A percentile compares a stretch with the other conserved stretches of the same genome.
Evolutionary conservation across 1,139 yeast genomes (phyloP).

Genomic region (Kodamaea suecica): DNA sequence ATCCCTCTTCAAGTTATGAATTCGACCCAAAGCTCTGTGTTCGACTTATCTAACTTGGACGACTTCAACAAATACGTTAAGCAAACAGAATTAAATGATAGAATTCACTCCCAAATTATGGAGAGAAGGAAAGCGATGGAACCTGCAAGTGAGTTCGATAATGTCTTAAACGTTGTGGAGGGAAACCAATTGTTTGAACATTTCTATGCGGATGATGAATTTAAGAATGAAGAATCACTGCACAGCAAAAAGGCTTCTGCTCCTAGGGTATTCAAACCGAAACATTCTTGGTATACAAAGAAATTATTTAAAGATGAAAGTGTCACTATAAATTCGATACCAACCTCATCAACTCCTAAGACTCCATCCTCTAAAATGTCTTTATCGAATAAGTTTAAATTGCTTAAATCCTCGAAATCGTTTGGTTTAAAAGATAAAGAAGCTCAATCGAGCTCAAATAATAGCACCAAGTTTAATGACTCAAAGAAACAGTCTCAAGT

Average conservation of each 20-base stretch:
- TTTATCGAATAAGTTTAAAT: slow-evolving; percentile 3
- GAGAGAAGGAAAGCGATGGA: slow-evolving; percentile 8
- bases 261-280: slow-evolving; percentile 13
- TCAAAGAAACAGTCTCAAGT: neutral
- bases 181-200: slow-evolving; percentile 29
- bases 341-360: neutral
- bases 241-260: slow-evolving; percentile 2
- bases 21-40: slow-evolving; percentile 25
- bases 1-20: slow-evolving; percentile 27
- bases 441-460: no score
- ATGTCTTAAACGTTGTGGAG: slow-evolving; percentile 29
- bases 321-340: slow-evolving; percentile 4
- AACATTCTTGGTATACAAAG: slow-evolving; percentile 13
- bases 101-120: slow-evolving; percentile 22
- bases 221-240: slow-evolving; percentile 11
- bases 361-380: slow-evolving; percentile 4
- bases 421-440: no score
- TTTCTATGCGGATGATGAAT: slow-evolving; percentile 25
- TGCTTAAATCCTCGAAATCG: neutral
- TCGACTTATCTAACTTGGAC: slow-evolving; percentile 34
- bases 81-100: slow-evolving; percentile 37
- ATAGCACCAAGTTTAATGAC: no score
- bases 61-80: slow-evolving; percentile 37
- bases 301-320: slow-evolving; percentile 10
- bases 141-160: slow-evolving; percentile 12